Evolutionary conservation across 2,329 filamentous ascomycete species (phyloP).

Genomic region (Periconia digitata): DNA sequence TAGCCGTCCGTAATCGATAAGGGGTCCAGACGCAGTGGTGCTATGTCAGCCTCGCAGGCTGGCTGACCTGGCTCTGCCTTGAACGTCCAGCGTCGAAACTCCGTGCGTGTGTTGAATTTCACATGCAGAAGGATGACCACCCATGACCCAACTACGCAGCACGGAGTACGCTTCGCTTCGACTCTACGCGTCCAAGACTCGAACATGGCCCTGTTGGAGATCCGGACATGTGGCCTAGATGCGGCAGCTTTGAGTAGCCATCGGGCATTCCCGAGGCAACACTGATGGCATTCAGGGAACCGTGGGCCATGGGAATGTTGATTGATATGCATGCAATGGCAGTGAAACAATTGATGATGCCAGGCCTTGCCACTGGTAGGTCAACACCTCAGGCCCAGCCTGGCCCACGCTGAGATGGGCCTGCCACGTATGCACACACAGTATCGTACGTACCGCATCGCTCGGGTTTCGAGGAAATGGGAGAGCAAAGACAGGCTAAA

Average conservation of each 20-base stretch:
- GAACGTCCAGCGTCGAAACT: neutral
- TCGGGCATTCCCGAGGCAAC: too few species aligned
- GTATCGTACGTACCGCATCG: too few species aligned
- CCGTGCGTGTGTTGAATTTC: neutral
- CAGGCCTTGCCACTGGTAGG: too few species aligned
- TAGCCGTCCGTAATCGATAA: neutral
- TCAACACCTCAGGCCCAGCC: too few species aligned
- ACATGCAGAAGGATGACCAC: neutral
- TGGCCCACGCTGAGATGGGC: too few species aligned
- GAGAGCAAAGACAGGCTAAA: neutral
- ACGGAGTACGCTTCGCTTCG: neutral
- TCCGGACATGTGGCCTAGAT: conserved; percentile 8
- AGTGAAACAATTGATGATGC: too few species aligned
- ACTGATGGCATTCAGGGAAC: too few species aligned
- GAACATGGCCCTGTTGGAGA: neutral
- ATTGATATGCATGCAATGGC: too few species aligned
- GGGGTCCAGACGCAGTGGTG: neutral
- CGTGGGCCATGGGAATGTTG: too few species aligned
- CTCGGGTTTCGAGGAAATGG: neutral
- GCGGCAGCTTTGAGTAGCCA: too few species aligned
- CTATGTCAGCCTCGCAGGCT: neutral
- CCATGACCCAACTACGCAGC: neutral
- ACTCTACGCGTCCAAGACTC: neutral
- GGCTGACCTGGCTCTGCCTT: too few species aligned
- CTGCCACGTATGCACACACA: too few species aligned